A percentile compares a stretch with the other conserved stretches of the same genome.
phyloP scores from a whole-genome alignment of 192 early-diverging fungal species.

The Diversispora epigaea region DNA sequence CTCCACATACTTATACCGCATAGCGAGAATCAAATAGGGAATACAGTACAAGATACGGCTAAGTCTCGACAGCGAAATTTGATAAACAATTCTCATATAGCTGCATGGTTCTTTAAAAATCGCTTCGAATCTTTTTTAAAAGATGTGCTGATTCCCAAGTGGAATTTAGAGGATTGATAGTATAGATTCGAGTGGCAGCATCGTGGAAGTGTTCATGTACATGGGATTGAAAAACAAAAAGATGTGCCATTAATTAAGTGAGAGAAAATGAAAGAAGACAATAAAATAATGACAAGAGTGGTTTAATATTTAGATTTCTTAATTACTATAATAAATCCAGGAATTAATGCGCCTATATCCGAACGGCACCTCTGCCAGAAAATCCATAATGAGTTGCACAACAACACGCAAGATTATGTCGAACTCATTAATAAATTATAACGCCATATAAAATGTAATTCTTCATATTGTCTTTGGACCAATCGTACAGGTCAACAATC shows the following conservation, averaged over 20 bases:
- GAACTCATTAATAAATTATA: constrained; percentile 10
- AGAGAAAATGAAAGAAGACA: constrained; percentile 3
- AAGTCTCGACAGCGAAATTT: neutral
- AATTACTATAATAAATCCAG: constrained; percentile 7
- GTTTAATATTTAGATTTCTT: neutral
- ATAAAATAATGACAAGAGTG: neutral
- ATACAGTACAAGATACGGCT: no score
- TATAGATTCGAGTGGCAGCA: neutral
- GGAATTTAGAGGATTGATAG: neutral
- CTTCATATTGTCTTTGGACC: neutral
- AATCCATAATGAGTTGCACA: neutral
- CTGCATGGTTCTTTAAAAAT: constrained; percentile 4
- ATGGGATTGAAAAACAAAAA: constrained; percentile 1
- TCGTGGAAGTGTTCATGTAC: neutral
- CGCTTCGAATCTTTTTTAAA: neutral
- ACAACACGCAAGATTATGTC: constrained; percentile 3
- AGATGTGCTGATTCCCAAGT: neutral
- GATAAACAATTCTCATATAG: neutral
- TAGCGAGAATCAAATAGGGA: no score
- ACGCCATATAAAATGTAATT: neutral
- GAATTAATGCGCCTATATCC: neutral
- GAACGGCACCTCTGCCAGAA: neutral
- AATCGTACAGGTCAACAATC: constrained; percentile 1
- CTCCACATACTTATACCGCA: no score
- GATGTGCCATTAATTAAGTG: neutral